Percentiles rank a stretch among this genome's conserved stretches.
Conservation (phyloP, 179 eudicot genomes). For the Beta lomatogona region DNA sequence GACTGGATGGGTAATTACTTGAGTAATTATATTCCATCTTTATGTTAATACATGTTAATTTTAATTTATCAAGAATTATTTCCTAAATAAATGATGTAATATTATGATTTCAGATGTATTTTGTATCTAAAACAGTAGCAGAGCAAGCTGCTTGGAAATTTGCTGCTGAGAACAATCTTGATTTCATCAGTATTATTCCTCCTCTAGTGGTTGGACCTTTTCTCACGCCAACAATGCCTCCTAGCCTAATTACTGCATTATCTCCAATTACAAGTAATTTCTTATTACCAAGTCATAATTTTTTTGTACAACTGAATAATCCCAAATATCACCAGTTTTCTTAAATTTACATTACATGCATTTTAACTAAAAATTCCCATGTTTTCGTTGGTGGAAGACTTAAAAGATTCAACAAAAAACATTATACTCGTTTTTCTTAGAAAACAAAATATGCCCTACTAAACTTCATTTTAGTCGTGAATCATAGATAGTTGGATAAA, state of each 20-base stretch:
- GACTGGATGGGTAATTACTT: constrained; percentile 68
- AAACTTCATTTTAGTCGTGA: too few species aligned
- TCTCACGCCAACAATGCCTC: constrained; percentile 74
- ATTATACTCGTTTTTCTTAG: too few species aligned
- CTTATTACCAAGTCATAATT: too few species aligned
- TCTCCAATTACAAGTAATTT: constrained; percentile 71
- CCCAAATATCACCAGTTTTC: too few species aligned
- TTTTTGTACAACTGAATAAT: too few species aligned
- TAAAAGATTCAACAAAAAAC: too few species aligned
- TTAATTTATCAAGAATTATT: not conserved
- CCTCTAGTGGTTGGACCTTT: constrained; percentile 89
- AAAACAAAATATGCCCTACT: too few species aligned
- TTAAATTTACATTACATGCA: too few species aligned
- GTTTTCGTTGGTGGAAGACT: too few species aligned
- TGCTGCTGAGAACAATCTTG: constrained; percentile 73
- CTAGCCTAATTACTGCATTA: constrained; percentile 84
- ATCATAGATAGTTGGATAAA: too few species aligned
- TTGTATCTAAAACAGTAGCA: constrained; percentile 77
- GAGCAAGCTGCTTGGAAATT: constrained; percentile 82
- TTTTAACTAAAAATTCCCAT: too few species aligned
- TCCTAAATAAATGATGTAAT: not conserved
- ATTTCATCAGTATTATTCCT: constrained; percentile 78
- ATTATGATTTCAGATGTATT: constrained; percentile 65
- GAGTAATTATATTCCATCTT: not conserved
- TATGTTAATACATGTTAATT: too few species aligned